phyloP scores from a whole-genome alignment of 306 rosid species.

The Acacia melanoxylon region DNA sequence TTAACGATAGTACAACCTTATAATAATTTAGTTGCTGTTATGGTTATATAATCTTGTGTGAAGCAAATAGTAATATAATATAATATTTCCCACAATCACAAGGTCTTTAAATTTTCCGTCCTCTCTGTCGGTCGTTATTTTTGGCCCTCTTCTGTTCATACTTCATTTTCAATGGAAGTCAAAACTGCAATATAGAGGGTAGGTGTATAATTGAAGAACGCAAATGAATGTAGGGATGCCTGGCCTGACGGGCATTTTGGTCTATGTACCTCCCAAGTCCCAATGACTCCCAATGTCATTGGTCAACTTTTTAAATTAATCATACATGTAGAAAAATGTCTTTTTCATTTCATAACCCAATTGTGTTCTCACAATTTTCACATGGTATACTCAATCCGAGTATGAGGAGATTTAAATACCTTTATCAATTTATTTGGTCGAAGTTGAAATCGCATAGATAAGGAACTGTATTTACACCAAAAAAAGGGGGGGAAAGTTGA shows the following conservation, averaged over 20 bases:
- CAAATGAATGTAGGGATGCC: background rate
- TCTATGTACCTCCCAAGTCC: background rate
- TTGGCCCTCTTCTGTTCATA: background rate
- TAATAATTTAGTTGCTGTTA: constrained; percentile 21
- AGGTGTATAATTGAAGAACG: background rate
- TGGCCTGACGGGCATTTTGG: background rate
- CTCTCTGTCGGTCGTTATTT: background rate
- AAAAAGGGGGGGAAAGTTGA: background rate
- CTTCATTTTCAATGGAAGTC: background rate
- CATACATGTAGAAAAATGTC: background rate
- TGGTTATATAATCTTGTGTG: background rate
- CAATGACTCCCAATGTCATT: background rate
- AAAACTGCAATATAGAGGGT: background rate
- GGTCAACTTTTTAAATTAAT: background rate
- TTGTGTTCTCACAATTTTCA: background rate
- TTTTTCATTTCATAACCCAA: background rate
- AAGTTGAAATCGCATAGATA: background rate
- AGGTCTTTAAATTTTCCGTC: background rate
- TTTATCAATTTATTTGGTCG: background rate
- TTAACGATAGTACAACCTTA: constrained; percentile 20
- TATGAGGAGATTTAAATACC: background rate
- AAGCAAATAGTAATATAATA: constrained; percentile 8
- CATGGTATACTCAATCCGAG: background rate
- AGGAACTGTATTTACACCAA: no score
- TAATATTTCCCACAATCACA: background rate